Evolutionary conservation across 768 basidiomycete genomes (phyloP).

Genomic region (Lentinus brumalis): DNA sequence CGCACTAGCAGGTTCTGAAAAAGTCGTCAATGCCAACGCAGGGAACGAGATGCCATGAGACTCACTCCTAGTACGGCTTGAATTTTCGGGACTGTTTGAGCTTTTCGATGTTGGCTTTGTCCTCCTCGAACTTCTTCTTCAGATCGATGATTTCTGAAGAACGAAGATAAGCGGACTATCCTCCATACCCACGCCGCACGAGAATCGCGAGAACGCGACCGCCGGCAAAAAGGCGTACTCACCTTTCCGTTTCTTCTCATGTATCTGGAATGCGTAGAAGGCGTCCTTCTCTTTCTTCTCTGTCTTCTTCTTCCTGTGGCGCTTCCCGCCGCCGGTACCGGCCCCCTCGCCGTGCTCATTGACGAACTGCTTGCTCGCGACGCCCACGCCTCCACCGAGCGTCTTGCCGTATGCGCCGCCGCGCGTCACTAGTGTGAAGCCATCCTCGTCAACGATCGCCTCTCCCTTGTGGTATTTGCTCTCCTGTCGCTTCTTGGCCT

Average conservation of each 20-base stretch:
- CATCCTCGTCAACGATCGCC: constrained; percentile 91
- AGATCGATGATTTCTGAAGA: constrained; percentile 55
- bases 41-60: too few species aligned
- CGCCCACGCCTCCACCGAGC: constrained; percentile 75
- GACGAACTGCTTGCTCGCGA: constrained; percentile 62
- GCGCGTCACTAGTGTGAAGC: constrained; percentile 92
- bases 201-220: constrained; percentile 3
- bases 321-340: constrained; percentile 35
- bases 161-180: constrained; percentile 1
- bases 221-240: constrained; percentile 23
- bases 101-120: constrained; percentile 83
- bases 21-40: too few species aligned
- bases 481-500: constrained; percentile 59
- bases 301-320: constrained; percentile 54
- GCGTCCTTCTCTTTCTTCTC: constrained; percentile 62
- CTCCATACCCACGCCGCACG: constrained; percentile 14
- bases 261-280: constrained; percentile 91
- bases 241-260: constrained; percentile 88
- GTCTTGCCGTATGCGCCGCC: constrained; percentile 90
- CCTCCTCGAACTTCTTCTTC: constrained; percentile 82
- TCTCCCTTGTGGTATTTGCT: constrained; percentile 80
- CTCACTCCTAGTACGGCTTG: constrained; percentile 69
- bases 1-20: too few species aligned
- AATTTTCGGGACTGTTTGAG: constrained; percentile 79
- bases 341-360: constrained; percentile 21